Percentiles rank a stretch among this genome's conserved stretches.
Conservation (phyloP, 169 alveolate species). For the Eimeria falciformis region DNA sequence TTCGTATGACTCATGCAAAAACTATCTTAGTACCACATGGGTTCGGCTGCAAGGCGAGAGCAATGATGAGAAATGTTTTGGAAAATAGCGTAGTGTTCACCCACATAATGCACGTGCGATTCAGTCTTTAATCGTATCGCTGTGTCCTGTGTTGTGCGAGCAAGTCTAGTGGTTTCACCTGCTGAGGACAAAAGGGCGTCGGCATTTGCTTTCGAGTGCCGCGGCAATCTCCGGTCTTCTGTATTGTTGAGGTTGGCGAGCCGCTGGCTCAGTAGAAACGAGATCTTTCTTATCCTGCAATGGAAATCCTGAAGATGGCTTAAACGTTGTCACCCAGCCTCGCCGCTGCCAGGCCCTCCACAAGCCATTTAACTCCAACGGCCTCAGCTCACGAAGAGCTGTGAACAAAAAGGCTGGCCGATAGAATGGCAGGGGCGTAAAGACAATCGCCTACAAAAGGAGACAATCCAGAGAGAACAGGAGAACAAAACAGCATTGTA, state of each 20-base stretch:
- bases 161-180: neutral
- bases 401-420: conserved; percentile 22
- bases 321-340: conserved; percentile 53
- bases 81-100: too few relatives aligned
- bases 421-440: conserved; percentile 54
- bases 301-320: conserved; percentile 23
- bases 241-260: conserved; percentile 2
- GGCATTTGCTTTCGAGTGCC: conserved; percentile 43
- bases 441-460: neutral
- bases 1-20: too few relatives aligned
- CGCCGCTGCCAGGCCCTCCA: conserved; percentile 65
- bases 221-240: conserved; percentile 40
- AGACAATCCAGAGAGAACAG: neutral
- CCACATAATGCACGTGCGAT: too few relatives aligned
- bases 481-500: neutral
- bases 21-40: too few relatives aligned
- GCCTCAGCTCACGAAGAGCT: conserved; percentile 54
- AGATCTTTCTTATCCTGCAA: neutral
- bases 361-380: conserved; percentile 17
- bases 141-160: too few relatives aligned
- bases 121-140: too few relatives aligned
- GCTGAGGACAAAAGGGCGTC: conserved; percentile 64
- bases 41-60: too few relatives aligned
- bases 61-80: too few relatives aligned
- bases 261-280: neutral